Percentiles rank a stretch among this genome's conserved stretches.
Evolutionary conservation across 179 eudicot genomes (phyloP).

Genomic region (Beta corolliflora): DNA sequence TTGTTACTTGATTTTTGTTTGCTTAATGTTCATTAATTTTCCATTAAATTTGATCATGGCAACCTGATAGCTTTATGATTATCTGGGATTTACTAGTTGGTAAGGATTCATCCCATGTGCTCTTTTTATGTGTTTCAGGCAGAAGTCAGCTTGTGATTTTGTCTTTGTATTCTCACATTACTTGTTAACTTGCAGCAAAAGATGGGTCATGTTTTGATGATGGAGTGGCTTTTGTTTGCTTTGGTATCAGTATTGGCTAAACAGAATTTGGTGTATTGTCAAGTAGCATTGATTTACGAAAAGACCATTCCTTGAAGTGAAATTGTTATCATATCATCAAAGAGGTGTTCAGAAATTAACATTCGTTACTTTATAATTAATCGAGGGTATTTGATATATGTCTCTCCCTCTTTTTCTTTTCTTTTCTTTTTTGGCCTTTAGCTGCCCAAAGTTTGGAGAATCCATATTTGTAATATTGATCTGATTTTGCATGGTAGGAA

Average conservation of each 20-base stretch:
- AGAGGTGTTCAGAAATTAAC: neutral
- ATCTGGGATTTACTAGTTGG: no score
- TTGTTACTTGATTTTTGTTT: neutral
- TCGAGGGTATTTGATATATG: neutral
- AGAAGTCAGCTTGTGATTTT: neutral
- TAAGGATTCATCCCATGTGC: neutral
- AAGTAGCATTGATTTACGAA: neutral
- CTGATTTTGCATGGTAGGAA: neutral
- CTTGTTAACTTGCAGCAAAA: neutral
- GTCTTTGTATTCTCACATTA: neutral
- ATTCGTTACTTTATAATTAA: neutral
- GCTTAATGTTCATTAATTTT: no score
- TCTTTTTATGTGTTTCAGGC: neutral
- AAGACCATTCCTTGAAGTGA: neutral
- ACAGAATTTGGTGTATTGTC: neutral
- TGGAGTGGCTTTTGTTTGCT: neutral
- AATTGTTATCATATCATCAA: no score
- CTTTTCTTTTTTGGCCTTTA: no score
- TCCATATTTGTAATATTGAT: neutral
- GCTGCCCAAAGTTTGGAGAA: neutral
- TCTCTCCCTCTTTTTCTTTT: no score
- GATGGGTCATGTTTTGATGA: neutral
- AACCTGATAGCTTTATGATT: no score
- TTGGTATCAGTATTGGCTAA: no score
- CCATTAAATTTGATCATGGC: no score